Conservation (phyloP, 805 yeast species). For the Pichia membranifaciens region DNA sequence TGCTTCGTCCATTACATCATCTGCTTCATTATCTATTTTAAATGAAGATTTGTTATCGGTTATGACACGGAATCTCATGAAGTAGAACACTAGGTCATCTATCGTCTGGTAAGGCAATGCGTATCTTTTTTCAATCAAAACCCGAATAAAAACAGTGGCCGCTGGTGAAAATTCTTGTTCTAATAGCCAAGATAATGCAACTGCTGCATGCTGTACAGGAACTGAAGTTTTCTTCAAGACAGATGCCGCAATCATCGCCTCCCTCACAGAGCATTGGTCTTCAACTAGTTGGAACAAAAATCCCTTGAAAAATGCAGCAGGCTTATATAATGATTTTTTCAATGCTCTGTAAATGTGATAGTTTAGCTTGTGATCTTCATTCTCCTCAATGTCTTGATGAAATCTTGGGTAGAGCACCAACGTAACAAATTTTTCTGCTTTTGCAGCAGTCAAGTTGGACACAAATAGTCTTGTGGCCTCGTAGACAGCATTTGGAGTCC, state of each 20-base stretch:
- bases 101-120: conserved; percentile 96
- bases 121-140: conserved; percentile 86
- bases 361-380: conserved; percentile 73
- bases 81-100: conserved; percentile 89
- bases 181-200: conserved; percentile 80
- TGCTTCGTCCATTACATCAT: conserved; percentile 34
- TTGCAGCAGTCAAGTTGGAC: conserved; percentile 78
- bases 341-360: conserved; percentile 90
- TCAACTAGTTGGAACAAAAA: conserved; percentile 88
- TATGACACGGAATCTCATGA: conserved; percentile 78
- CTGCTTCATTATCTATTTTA: conserved; percentile 21
- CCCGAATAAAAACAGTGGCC: conserved; percentile 82
- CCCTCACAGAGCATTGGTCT: conserved; percentile 83
- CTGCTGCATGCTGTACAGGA: conserved; percentile 94
- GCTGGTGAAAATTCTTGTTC: conserved; percentile 85
- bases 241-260: conserved; percentile 93
- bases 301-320: conserved; percentile 97
- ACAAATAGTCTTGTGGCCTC: conserved; percentile 95
- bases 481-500: conserved; percentile 94
- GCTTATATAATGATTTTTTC: conserved; percentile 91
- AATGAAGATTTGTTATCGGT: conserved; percentile 30
- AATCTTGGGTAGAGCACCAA: conserved; percentile 65
- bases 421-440: conserved; percentile 79
- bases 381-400: conserved; percentile 63
- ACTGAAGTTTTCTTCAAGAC: conserved; percentile 83